phyloP scores from a whole-genome alignment of 768 basidiomycete species.

The Butyriboletus loyo region DNA sequence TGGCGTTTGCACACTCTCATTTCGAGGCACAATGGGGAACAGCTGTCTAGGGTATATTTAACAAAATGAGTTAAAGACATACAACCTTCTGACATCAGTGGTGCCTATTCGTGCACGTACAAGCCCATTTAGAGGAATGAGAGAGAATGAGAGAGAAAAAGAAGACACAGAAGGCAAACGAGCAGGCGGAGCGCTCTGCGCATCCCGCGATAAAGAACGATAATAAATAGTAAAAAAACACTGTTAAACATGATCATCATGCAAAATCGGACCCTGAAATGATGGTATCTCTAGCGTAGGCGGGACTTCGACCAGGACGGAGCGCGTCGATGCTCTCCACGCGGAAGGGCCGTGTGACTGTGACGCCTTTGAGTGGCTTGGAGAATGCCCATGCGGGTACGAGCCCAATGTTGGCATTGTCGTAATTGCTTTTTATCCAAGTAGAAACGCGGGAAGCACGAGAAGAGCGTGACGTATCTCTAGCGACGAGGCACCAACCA shows the following conservation, averaged over 20 bases:
- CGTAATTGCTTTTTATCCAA: conserved; percentile 17
- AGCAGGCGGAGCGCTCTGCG: background rate
- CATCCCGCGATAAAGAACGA: background rate
- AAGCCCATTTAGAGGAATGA: no score
- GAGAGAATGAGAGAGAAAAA: no score
- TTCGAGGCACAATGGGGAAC: background rate
- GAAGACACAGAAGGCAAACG: background rate
- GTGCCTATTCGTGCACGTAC: background rate
- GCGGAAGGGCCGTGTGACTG: conserved; percentile 62
- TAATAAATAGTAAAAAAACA: background rate
- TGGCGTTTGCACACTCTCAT: no score
- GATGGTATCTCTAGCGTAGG: conserved; percentile 43
- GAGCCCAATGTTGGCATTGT: conserved; percentile 62
- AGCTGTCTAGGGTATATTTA: background rate
- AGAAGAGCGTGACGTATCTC: conserved; percentile 36
- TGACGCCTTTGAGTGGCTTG: conserved; percentile 57
- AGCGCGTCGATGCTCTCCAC: conserved; percentile 50
- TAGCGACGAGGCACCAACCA: conserved; percentile 78
- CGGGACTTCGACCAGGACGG: conserved; percentile 39
- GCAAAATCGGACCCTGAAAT: conserved; percentile 52
- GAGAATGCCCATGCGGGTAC: conserved; percentile 78
- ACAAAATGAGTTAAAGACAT: background rate
- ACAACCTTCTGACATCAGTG: background rate
- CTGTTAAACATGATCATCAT: background rate
- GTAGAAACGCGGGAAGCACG: conserved; percentile 32